Evolutionary conservation across 192 early-diverging fungal species (phyloP), one percentile per base, ranked within the genome.

Genomic region (Coemansia sp.): DNA sequence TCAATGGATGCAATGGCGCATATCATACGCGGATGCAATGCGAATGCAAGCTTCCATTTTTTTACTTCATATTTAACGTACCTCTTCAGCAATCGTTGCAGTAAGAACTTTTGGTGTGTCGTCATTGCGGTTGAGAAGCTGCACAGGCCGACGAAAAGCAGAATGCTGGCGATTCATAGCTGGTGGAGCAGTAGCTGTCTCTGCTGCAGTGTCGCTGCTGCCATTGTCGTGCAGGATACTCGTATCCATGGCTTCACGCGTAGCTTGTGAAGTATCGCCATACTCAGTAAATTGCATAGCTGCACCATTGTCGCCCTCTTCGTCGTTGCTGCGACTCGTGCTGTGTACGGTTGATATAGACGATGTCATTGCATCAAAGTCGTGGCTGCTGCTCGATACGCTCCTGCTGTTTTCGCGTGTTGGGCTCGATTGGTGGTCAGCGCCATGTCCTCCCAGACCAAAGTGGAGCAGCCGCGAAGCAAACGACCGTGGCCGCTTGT

Each of bases 61-160:
- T 30, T 30, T 30, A 30, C 5, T 25, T 15, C 24, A 30, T 24
- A 51, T 25, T 17, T n/a, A n/a, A 30, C n/a, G 25, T 65, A 52
- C 55, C 61, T 55, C 52, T 14, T 45, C 52, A 22, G 70, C 70
- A 49, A 79, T 68, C 11, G 76, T 66, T 4, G 65, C 33, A 19
- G 76, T 69, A 22, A 79, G 55, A 11, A 59, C 76, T 38, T 79
- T 79, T 1, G 76, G 70, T 12, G 61, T 69, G 42, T 69, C 70
- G 40, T 58, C 57, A 10, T 62, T 47, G 6, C 76, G 57, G 46
- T 59, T 62, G 14, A 58, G 61, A 41, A 78, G 52, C 49, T 64
- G 64, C 19, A 71, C 55, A n/a, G 69, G 61, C 17, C 60, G 61
- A 13, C 59, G 62, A 51, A 38, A n/a, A 22, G 47, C 52, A 27